These are phyloP conservation scores for Linum usitatissimum DNA, from an alignment of 345 rosid species.

Conservation along the genomic window DNA sequence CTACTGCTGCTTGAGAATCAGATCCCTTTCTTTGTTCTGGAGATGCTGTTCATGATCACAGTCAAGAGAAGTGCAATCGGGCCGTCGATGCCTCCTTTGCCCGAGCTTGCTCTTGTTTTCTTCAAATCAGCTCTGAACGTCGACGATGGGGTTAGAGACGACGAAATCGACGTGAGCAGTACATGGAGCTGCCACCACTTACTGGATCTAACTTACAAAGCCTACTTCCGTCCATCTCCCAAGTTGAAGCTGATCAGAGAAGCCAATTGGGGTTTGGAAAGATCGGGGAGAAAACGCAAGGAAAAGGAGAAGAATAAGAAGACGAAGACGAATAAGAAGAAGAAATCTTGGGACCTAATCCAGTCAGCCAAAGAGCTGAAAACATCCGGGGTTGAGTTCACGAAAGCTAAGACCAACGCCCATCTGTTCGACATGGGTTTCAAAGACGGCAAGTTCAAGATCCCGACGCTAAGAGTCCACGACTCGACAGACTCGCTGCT, in stretches of 20 bases:
- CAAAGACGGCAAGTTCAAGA: not conserved
- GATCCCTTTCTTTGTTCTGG: conserved; percentile 1
- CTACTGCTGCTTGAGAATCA: not conserved
- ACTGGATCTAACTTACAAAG: not conserved
- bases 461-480: not conserved
- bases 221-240: not conserved
- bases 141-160: not conserved
- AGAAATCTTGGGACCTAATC: not conserved
- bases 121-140: not conserved
- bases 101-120: conserved; percentile 1
- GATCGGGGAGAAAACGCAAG: not conserved
- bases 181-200: not conserved
- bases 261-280: not conserved
- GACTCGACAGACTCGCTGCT: not conserved
- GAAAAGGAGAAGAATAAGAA: not conserved
- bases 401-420: not conserved
- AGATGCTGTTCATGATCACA: not conserved
- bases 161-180: not conserved
- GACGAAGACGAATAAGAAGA: too few species aligned
- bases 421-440: not conserved
- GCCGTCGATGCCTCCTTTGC: not conserved
- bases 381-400: not conserved
- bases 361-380: not conserved
- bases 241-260: not conserved
- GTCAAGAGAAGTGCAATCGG: not conserved